Percentiles rank a stretch among this genome's conserved stretches.
Conservation (phyloP, 176 grass and related monocot species). For the Puya raimondii region DNA sequence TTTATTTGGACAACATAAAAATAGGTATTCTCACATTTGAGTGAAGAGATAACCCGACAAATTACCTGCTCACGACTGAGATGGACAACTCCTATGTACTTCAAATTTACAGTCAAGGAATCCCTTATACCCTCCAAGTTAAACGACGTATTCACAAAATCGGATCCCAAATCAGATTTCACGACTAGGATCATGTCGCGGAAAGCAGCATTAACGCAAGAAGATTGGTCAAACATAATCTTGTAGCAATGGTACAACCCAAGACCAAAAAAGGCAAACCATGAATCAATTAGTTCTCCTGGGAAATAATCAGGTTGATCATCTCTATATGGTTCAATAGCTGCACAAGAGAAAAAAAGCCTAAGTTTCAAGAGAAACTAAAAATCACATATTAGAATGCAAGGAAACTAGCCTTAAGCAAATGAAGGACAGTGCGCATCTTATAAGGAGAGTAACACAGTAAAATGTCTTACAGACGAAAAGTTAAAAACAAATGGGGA, state of each 20-base stretch:
- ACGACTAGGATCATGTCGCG: constrained; percentile 49
- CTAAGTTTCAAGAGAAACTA: not conserved
- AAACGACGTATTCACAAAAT: constrained; percentile 41
- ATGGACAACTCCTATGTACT: constrained; percentile 30
- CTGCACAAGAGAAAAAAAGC: constrained; percentile 24
- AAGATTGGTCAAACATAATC: constrained; percentile 38
- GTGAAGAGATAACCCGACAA: constrained; percentile 3
- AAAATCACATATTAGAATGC: not conserved
- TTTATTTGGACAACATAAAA: not conserved
- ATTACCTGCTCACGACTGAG: constrained; percentile 51
- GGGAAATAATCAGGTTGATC: constrained; percentile 62
- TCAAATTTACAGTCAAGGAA: constrained; percentile 26
- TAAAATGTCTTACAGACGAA: too few species aligned
- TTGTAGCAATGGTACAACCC: constrained; percentile 63
- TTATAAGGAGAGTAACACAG: too few species aligned
- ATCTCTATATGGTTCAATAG: constrained; percentile 32
- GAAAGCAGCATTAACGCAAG: constrained; percentile 5
- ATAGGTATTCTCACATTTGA: not conserved
- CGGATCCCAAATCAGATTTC: constrained; percentile 51
- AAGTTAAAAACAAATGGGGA: not conserved
- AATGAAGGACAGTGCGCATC: not conserved
- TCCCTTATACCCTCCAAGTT: constrained; percentile 18
- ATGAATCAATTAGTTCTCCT: constrained; percentile 48
- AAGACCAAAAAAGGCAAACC: constrained; percentile 44
- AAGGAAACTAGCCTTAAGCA: not conserved